Evolutionary conservation across 2,329 filamentous ascomycete species (phyloP), one percentile per base, ranked within the genome.

Genomic region (Claviceps purpurea): DNA sequence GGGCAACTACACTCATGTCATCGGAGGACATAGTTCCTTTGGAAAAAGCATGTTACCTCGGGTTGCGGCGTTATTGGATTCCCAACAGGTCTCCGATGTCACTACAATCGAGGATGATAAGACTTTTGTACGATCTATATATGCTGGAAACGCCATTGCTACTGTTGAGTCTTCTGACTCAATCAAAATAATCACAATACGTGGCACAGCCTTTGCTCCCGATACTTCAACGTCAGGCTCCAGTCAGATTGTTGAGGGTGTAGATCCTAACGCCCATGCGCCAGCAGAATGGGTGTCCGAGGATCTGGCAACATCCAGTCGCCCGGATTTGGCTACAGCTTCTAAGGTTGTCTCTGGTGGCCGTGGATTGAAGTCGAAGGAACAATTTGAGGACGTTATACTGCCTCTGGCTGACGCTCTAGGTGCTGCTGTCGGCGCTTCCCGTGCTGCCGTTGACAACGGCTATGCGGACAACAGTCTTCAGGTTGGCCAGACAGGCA

Each of bases 401-500:
- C 76, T 89, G 52, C 91, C 93, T 44, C 78, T 98, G 52, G 93
- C 93, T 1, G 93, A 98, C 68, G 81, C 89, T 1, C 77, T 98
- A 3, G 91, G 90, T 45, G 93, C 93, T n/a, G 93, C 93, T 4
- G 89, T 98, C 55, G 93, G 93, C 62, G 93, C 93, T 30, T 95
- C 89, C 50, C 83, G 93, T 62, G 93, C 93, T 18, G 93, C 93
- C 10, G 93, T 98, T 42, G 93, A 98, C 71, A 94, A 87, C 61
- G 93, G 93, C 5, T 98, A 96, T 64, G 93, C 93, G 34, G 93
- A 98, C 73, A 98, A 98, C 78, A 95, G 89, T 68, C 74, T 98
- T 60, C 93, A 98, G 72, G 91, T 98, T 58, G 93, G 93, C 46
- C 93, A 98, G 76, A 98, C 93, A 14, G 93, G 93, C 63, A 98